These are phyloP conservation scores for Podila epicladia DNA, from an alignment of 192 early-diverging fungal species.

Conservation along the genomic window DNA sequence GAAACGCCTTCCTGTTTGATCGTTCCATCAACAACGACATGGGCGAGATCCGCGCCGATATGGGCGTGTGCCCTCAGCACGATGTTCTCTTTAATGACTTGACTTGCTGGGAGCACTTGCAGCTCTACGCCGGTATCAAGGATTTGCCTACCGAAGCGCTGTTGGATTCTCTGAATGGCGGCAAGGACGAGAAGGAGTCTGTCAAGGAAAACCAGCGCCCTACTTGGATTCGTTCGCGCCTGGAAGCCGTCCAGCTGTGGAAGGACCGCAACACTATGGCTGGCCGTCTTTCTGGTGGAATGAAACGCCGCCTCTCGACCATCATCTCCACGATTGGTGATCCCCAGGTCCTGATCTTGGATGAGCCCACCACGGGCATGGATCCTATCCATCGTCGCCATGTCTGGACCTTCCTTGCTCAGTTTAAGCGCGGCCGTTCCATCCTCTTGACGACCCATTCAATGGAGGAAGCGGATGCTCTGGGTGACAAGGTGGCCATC, in stretches of 20 bases:
- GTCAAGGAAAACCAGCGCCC: slow-evolving; percentile 63
- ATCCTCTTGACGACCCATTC: slow-evolving; percentile 79
- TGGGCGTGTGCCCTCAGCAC: slow-evolving; percentile 84
- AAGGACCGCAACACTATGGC: slow-evolving; percentile 70
- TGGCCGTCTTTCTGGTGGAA: slow-evolving; percentile 76
- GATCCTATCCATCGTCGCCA: slow-evolving; percentile 84
- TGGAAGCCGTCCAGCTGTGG: slow-evolving; percentile 74
- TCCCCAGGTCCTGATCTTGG: slow-evolving; percentile 64
- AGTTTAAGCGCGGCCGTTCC: slow-evolving; percentile 77
- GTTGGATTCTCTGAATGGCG: slow-evolving; percentile 1
- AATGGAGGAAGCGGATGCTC: slow-evolving; percentile 77
- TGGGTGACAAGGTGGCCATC: slow-evolving; percentile 70
- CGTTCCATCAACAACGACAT: slow-evolving; percentile 63
- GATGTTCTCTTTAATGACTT: slow-evolving; percentile 82
- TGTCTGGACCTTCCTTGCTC: slow-evolving; percentile 80
- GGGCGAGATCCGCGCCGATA: slow-evolving; percentile 66
- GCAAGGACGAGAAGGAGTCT: slow-evolving; percentile 36
- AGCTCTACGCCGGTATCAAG: slow-evolving; percentile 83
- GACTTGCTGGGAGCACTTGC: slow-evolving; percentile 78
- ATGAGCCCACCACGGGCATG: slow-evolving; percentile 75
- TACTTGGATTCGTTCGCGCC: slow-evolving; percentile 51
- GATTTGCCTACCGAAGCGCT: slow-evolving; percentile 59
- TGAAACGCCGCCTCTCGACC: slow-evolving; percentile 78
- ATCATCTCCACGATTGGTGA: slow-evolving; percentile 82
- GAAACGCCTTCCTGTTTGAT: slow-evolving; percentile 74